Percentiles rank a stretch among this genome's conserved stretches.
Conservation (phyloP, 345 rosid genomes). For the Gossypioides kirkii region DNA sequence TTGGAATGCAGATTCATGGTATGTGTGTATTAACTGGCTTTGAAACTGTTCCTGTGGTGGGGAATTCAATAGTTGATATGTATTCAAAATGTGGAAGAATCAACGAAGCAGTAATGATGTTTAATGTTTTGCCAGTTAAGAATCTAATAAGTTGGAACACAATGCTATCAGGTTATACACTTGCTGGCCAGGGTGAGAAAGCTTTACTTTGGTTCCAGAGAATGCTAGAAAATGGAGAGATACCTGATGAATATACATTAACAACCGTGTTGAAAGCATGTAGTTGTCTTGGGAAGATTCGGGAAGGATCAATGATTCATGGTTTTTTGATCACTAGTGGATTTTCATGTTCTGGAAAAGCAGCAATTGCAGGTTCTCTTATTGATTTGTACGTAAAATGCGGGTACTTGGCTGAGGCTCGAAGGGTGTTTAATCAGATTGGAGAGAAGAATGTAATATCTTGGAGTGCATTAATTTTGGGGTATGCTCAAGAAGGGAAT, state of each 20-base stretch:
- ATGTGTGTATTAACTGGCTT: conserved; percentile 49
- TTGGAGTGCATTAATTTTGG: conserved; percentile 71
- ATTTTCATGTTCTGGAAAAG: conserved; percentile 37
- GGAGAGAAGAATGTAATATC: conserved; percentile 58
- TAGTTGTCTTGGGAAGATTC: conserved; percentile 38
- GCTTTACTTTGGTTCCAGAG: conserved; percentile 51
- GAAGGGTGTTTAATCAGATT: conserved; percentile 47
- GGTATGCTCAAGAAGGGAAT: conserved; percentile 74
- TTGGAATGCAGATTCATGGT: conserved; percentile 67
- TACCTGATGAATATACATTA: conserved; percentile 63
- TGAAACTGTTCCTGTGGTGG: conserved; percentile 53
- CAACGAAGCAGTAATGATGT: conserved; percentile 50
- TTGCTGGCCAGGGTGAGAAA: conserved; percentile 45
- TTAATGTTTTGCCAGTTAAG: conserved; percentile 36
- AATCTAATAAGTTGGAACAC: conserved; percentile 73
- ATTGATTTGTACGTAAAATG: conserved; percentile 78
- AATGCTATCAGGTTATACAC: conserved; percentile 58
- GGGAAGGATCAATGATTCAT: conserved; percentile 59
- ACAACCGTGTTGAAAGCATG: conserved; percentile 74
- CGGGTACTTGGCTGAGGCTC: conserved; percentile 46
- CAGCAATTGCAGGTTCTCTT: conserved; percentile 54
- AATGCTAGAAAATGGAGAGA: conserved; percentile 41
- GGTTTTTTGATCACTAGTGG: conserved; percentile 55
- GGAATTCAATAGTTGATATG: conserved; percentile 73
- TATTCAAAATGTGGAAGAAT: conserved; percentile 69